A percentile compares a stretch with the other conserved stretches of the same genome.
phyloP scores from a whole-genome alignment of 2,329 filamentous ascomycete species.

The Aspergillus vadensis region DNA sequence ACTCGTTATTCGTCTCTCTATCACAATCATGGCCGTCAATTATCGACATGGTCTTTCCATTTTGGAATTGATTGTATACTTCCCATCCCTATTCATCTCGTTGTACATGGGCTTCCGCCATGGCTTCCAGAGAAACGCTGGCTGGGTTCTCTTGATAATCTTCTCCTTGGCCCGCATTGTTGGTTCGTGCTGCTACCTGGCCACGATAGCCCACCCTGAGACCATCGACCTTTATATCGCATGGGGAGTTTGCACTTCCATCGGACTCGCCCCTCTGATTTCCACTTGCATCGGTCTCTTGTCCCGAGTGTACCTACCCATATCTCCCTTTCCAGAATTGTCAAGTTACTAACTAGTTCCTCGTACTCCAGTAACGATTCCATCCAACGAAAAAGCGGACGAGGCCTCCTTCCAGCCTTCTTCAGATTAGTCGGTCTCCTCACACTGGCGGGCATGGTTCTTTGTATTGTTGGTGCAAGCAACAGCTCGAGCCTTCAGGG shows the following conservation, averaged over 20 bases:
- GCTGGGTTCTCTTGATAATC: conserved; percentile 57
- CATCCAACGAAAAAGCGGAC: conserved; percentile 21
- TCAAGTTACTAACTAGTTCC: not conserved
- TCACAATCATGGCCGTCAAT: conserved; percentile 24
- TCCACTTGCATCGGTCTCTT: conserved; percentile 51
- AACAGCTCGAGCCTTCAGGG: conserved; percentile 29
- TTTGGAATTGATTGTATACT: conserved; percentile 39
- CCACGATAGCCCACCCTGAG: conserved; percentile 47
- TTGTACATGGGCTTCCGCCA: conserved; percentile 37
- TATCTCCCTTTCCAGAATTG: not conserved
- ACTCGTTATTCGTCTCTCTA: not conserved
- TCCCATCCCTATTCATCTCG: conserved; percentile 36
- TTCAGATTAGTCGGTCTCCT: conserved; percentile 36
- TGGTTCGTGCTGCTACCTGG: conserved; percentile 54
- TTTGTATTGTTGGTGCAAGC: conserved; percentile 47
- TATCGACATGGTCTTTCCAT: conserved; percentile 38
- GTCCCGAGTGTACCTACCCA: conserved; percentile 33
- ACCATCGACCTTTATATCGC: conserved; percentile 42
- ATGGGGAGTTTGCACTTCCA: conserved; percentile 47
- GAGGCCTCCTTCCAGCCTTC: conserved; percentile 24
- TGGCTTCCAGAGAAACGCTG: conserved; percentile 47
- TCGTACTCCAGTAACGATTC: conserved; percentile 26
- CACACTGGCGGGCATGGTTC: conserved; percentile 36
- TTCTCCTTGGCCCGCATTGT: conserved; percentile 57
- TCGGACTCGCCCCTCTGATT: conserved; percentile 55